Percentiles rank a stretch among this genome's conserved stretches.
These are phyloP conservation scores for Jatropha curcas DNA, from an alignment of 345 rosid species.

Conservation along the genomic window DNA sequence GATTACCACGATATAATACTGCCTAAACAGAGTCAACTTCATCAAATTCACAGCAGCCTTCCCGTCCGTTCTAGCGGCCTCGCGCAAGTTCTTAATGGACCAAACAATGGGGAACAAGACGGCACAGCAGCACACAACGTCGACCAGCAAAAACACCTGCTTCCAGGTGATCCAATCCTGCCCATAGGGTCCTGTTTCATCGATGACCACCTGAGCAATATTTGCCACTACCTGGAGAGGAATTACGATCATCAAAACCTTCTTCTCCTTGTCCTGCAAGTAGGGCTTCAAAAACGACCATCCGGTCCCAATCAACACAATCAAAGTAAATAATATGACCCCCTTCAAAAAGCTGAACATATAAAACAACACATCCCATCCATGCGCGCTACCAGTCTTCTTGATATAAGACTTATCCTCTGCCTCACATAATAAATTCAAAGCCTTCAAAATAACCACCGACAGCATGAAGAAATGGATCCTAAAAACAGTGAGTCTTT, in stretches of 20 bases:
- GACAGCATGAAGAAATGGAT: slow-evolving; percentile 96
- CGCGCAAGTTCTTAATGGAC: slow-evolving; percentile 94
- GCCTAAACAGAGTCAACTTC: slow-evolving; percentile 91
- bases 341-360: slow-evolving; percentile 94
- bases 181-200: slow-evolving; percentile 77
- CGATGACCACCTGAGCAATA: slow-evolving; percentile 86
- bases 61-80: slow-evolving; percentile 92
- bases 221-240: slow-evolving; percentile 95
- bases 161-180: slow-evolving; percentile 89
- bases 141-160: slow-evolving; percentile 85
- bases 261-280: slow-evolving; percentile 95
- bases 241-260: slow-evolving; percentile 90
- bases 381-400: slow-evolving; percentile 90
- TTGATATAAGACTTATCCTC: slow-evolving; percentile 90
- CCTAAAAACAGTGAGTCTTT: slow-evolving; percentile 69
- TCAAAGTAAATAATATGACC: slow-evolving; percentile 76
- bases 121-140: slow-evolving; percentile 93
- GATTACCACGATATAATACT: slow-evolving; percentile 90
- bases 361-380: slow-evolving; percentile 95
- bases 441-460: slow-evolving; percentile 66
- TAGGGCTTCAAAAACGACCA: slow-evolving; percentile 98
- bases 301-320: slow-evolving; percentile 92
- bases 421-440: slow-evolving; percentile 76
- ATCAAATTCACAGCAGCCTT: slow-evolving; percentile 93
- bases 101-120: slow-evolving; percentile 92